These are phyloP conservation scores for Dactylellina parvicollis DNA, from an alignment of 2,329 filamentous ascomycete genomes.

Conservation along the genomic window DNA sequence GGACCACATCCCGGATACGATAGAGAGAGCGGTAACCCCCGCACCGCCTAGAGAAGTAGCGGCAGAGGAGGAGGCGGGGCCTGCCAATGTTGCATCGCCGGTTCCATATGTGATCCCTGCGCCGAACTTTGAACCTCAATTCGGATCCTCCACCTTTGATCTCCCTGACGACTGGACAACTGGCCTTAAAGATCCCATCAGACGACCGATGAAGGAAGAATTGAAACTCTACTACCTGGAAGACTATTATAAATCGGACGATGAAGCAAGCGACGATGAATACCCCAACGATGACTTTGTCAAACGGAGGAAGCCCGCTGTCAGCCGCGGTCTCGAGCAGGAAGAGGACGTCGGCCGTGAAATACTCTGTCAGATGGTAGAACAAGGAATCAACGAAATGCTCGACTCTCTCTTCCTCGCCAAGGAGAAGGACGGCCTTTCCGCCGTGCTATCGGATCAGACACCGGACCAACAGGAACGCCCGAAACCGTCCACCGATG, in stretches of 20 bases:
- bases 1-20: constrained; percentile 47
- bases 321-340: constrained; percentile 70
- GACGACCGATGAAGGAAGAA: constrained; percentile 47
- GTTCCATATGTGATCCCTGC: constrained; percentile 31
- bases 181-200: constrained; percentile 34
- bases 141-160: constrained; percentile 44
- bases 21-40: constrained; percentile 39
- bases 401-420: constrained; percentile 85
- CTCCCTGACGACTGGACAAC: constrained; percentile 45
- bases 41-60: constrained; percentile 32
- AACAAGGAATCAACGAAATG: constrained; percentile 92
- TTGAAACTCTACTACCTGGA: constrained; percentile 48
- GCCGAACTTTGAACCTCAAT: constrained; percentile 46
- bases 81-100: constrained; percentile 3
- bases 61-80: constrained; percentile 15
- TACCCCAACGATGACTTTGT: constrained; percentile 75
- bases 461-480: constrained; percentile 63
- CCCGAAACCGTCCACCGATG: constrained; percentile 58
- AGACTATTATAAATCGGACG: constrained; percentile 53
- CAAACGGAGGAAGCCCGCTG: constrained; percentile 67
- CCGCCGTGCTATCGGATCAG: constrained; percentile 70
- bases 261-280: constrained; percentile 72
- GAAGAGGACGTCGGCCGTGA: constrained; percentile 87
- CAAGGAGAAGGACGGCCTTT: constrained; percentile 79
- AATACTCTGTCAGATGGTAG: constrained; percentile 88